Evolutionary conservation across 768 basidiomycete genomes (phyloP).

Genomic region (Chalciporus piperatus): DNA sequence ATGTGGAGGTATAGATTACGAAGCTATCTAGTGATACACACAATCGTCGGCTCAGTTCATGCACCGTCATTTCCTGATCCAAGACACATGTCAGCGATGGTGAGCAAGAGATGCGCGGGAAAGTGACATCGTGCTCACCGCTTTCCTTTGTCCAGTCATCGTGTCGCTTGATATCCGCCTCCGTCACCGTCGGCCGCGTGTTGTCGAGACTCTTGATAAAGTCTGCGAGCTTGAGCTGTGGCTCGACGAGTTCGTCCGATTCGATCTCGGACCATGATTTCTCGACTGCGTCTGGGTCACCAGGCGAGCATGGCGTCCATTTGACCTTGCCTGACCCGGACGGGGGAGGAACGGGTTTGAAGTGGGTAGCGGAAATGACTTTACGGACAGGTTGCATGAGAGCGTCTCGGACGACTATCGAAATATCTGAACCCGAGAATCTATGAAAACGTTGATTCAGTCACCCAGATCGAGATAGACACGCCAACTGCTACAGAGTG

Average conservation of each 20-base stretch:
- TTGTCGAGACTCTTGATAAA: constrained; percentile 78
- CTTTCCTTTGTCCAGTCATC: constrained; percentile 84
- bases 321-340: constrained; percentile 38
- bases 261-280: constrained; percentile 87
- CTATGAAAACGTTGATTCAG: constrained; percentile 31
- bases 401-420: constrained; percentile 91
- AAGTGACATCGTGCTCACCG: constrained; percentile 45
- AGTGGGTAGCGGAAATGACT: constrained; percentile 93
- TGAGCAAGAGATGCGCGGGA: neutral
- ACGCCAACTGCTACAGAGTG: neutral
- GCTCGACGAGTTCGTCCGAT: constrained; percentile 88
- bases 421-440: constrained; percentile 93
- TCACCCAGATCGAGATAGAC: neutral
- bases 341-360: constrained; percentile 54
- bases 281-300: constrained; percentile 80
- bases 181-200: constrained; percentile 85
- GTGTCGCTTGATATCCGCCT: constrained; percentile 81
- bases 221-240: constrained; percentile 71
- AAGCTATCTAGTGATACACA: constrained; percentile 1
- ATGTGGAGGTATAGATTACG: constrained; percentile 20
- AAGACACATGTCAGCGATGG: neutral
- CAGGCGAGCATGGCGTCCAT: constrained; percentile 97
- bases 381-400: constrained; percentile 99
- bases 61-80: constrained; percentile 31
- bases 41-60: constrained; percentile 12